These are phyloP conservation scores for Aspergillus puulaauensis DNA, from an alignment of 2,329 filamentous ascomycete species.

Conservation along the genomic window DNA sequence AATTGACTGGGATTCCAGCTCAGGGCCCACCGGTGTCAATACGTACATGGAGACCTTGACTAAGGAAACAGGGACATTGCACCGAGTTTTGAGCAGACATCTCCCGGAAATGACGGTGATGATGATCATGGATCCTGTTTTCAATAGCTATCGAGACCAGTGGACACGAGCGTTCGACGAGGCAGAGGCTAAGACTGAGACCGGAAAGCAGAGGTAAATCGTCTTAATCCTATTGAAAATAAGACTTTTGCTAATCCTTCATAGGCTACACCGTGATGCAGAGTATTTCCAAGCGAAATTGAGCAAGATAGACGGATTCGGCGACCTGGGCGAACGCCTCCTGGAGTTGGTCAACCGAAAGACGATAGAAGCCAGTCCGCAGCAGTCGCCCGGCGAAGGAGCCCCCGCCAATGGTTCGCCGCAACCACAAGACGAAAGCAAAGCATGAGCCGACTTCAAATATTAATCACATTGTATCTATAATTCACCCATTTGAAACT, in stretches of 20 bases:
- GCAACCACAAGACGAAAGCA: conserved; percentile 1
- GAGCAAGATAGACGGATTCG: conserved; percentile 75
- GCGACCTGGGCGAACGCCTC: conserved; percentile 69
- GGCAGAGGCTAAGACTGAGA: conserved; percentile 63
- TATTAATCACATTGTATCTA: conserved; percentile 9
- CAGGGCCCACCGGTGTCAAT: conserved; percentile 52
- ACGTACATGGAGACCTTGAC: conserved; percentile 82
- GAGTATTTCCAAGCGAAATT: conserved; percentile 70
- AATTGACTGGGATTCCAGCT: conserved; percentile 68
- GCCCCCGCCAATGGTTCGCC: conserved; percentile 7
- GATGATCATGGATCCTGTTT: conserved; percentile 85
- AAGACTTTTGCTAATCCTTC: conserved; percentile 13
- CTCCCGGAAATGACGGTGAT: conserved; percentile 73
- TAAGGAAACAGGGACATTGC: conserved; percentile 81
- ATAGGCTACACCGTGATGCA: conserved; percentile 73
- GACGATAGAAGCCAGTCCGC: conserved; percentile 22
- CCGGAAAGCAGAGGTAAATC: conserved; percentile 69
- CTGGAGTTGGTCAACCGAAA: conserved; percentile 49
- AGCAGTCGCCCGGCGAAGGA: neutral
- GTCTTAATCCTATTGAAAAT: too few relatives aligned
- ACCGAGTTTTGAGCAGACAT: conserved; percentile 80
- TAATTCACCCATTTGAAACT: conserved; percentile 1
- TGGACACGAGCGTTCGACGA: conserved; percentile 70
- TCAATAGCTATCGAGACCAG: conserved; percentile 76
- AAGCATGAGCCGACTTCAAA: neutral